Percentiles rank a stretch among this genome's conserved stretches.
phyloP scores from a whole-genome alignment of 768 basidiomycete species.

The Porpolomopsis calyptriformis region DNA sequence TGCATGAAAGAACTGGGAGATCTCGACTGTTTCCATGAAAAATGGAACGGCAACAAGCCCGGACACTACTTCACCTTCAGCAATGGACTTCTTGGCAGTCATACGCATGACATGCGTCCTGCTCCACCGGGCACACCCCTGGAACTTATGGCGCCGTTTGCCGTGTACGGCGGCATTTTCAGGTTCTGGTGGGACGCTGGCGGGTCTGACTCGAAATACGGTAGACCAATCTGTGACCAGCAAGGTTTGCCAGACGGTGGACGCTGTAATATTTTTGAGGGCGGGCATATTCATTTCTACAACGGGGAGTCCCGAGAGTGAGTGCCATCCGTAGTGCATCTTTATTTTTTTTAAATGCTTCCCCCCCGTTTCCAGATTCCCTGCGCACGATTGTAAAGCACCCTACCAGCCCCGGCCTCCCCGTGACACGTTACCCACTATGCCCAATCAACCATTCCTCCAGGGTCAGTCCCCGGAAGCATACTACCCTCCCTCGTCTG shows the following conservation, averaged over 20 bases:
- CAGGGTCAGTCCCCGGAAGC: not conserved
- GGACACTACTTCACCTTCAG: constrained; percentile 1
- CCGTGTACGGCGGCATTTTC: not conserved
- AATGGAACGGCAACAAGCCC: not conserved
- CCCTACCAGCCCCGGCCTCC: not conserved
- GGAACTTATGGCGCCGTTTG: constrained; percentile 1
- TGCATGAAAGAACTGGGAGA: not conserved
- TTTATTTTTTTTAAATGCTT: not conserved
- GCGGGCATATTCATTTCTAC: constrained; percentile 5
- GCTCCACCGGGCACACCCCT: not conserved
- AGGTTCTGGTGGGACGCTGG: not conserved
- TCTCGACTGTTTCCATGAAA: not conserved
- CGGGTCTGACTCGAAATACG: not conserved
- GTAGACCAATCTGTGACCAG: constrained; percentile 3
- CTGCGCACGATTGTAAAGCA: not conserved
- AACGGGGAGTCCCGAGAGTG: not conserved
- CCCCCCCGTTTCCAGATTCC: not conserved
- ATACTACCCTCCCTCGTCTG: not conserved
- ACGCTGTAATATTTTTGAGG: constrained; percentile 3
- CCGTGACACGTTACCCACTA: not conserved
- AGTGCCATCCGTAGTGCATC: not conserved
- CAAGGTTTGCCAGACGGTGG: not conserved
- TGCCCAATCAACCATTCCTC: not conserved
- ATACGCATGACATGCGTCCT: not conserved
- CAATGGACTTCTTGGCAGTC: not conserved